A percentile compares a stretch with the other conserved stretches of the same genome.
Conservation (phyloP, 2,329 filamentous ascomycete genomes). For the Zasmidium cellare region DNA sequence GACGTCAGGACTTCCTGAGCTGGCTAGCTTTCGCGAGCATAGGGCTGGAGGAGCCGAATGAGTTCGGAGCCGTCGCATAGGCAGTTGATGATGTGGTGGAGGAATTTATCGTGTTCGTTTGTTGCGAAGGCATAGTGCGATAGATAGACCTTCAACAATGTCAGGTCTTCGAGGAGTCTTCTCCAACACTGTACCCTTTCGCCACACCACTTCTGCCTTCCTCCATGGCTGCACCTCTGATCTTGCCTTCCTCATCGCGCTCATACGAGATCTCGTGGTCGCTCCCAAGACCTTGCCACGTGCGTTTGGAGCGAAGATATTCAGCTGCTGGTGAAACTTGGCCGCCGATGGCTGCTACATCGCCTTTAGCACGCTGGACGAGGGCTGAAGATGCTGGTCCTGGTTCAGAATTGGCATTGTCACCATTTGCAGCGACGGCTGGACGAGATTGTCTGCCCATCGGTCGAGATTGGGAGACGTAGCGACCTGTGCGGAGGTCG, state of each 20-base stretch:
- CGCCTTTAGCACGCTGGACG: slow-evolving; percentile 64
- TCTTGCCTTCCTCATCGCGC: slow-evolving; percentile 52
- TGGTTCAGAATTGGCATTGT: slow-evolving; percentile 4
- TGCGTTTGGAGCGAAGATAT: slow-evolving; percentile 76
- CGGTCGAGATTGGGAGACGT: slow-evolving; percentile 76
- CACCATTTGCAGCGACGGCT: slow-evolving; percentile 19
- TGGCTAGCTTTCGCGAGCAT: not conserved
- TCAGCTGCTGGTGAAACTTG: slow-evolving; percentile 90
- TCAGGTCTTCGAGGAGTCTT: slow-evolving; percentile 36
- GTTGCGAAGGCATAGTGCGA: too few relatives aligned
- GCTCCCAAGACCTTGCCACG: slow-evolving; percentile 88
- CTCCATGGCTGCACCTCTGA: slow-evolving; percentile 67
- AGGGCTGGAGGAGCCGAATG: not conserved
- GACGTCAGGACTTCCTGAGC: not conserved
- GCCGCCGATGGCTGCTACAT: slow-evolving; percentile 79
- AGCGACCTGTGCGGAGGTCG: slow-evolving; percentile 82
- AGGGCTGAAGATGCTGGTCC: slow-evolving; percentile 50
- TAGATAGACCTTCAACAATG: not conserved
- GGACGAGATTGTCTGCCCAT: slow-evolving; percentile 48
- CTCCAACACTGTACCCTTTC: slow-evolving; percentile 79
- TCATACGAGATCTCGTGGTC: slow-evolving; percentile 70
- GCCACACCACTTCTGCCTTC: slow-evolving; percentile 87
- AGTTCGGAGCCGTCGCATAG: too few relatives aligned
- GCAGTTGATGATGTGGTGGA: too few relatives aligned
- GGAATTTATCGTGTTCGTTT: too few relatives aligned